Evolutionary conservation across 2,329 filamentous ascomycete species (phyloP).

Genomic region (Lithohypha guttulata): DNA sequence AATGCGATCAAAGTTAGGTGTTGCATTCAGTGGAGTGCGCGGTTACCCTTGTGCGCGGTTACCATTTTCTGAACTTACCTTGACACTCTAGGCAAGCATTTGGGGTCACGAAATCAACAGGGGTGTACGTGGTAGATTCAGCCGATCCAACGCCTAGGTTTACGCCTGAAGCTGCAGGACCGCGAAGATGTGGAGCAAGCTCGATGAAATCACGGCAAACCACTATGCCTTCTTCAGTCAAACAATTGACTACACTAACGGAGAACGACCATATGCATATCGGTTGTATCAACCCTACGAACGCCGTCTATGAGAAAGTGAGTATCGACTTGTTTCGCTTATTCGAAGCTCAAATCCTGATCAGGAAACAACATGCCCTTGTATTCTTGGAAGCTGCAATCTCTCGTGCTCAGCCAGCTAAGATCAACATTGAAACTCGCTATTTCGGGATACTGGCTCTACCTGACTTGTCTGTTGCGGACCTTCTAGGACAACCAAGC

Average conservation of each 20-base stretch:
- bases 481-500: too few species aligned
- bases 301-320: too few species aligned
- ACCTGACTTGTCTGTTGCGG: neutral
- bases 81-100: neutral
- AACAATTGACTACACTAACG: neutral
- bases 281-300: too few species aligned
- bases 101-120: neutral
- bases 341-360: too few species aligned
- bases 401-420: neutral
- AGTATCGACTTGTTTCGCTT: too few species aligned
- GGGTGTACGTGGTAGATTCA: neutral
- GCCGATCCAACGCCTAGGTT: conserved; percentile 3
- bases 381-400: neutral
- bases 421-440: neutral
- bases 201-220: conserved; percentile 5
- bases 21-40: too few species aligned
- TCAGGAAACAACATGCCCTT: neutral
- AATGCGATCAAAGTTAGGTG: too few species aligned
- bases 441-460: neutral
- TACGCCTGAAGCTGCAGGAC: neutral
- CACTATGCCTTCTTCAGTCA: neutral
- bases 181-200: conserved; percentile 3
- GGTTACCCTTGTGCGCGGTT: too few species aligned
- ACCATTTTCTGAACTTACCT: neutral
- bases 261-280: too few species aligned